phyloP scores from a whole-genome alignment of 305 asterid genomes.

The Ruellia speciosa region DNA sequence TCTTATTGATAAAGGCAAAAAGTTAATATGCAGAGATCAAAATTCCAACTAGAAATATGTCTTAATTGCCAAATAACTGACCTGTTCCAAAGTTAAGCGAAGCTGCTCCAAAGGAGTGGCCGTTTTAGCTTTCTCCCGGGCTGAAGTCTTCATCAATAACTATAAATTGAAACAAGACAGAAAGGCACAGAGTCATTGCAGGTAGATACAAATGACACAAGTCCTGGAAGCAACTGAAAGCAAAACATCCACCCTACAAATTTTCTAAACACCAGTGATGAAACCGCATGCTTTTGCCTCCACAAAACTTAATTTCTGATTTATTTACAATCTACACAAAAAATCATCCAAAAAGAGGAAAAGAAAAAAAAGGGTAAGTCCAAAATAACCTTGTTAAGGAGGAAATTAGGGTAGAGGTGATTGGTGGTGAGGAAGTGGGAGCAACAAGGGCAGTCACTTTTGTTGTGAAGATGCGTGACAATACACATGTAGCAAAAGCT shows the following conservation, averaged over 20 bases:
- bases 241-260: too few species aligned
- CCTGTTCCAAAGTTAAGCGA: conserved; percentile 70
- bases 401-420: conserved; percentile 76
- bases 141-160: conserved; percentile 75
- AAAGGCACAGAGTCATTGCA: background rate
- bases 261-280: too few species aligned
- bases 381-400: conserved; percentile 59
- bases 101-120: conserved; percentile 78
- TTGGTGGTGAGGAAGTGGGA: conserved; percentile 56
- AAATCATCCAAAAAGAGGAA: too few species aligned
- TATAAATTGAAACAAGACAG: conserved; percentile 28
- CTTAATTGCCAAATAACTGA: conserved; percentile 31
- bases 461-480: conserved; percentile 64
- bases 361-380: too few species aligned
- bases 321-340: too few species aligned
- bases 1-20: background rate
- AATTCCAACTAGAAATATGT: background rate
- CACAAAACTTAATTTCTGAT: background rate
- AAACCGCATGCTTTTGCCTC: too few species aligned
- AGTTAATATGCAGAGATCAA: too few species aligned
- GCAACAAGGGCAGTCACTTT: conserved; percentile 89
- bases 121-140: conserved; percentile 59
- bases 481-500: conserved; percentile 88
- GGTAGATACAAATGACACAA: background rate
- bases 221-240: too few species aligned